Evolutionary conservation across 2,329 filamentous ascomycete species (phyloP).

Genomic region (Sclerotinia sclerotiorum): DNA sequence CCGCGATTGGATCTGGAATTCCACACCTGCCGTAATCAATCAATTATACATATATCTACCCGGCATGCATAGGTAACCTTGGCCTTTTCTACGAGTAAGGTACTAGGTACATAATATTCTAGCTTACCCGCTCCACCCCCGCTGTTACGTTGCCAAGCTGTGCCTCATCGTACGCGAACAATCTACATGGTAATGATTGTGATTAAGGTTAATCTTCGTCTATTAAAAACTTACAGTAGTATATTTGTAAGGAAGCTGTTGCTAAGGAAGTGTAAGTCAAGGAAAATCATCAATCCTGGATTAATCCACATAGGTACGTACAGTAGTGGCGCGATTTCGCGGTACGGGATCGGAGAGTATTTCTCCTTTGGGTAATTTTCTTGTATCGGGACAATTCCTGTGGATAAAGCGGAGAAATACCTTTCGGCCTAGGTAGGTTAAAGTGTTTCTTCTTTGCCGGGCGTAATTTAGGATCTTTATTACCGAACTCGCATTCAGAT

Average conservation of each 20-base stretch:
- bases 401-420: neutral
- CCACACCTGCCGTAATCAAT: neutral
- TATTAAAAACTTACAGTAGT: neutral
- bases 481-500: constrained; percentile 5
- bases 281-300: neutral
- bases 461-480: constrained; percentile 4
- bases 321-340: constrained; percentile 6
- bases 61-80: neutral
- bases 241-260: neutral
- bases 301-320: constrained; percentile 10
- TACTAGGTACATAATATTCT: neutral
- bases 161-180: constrained; percentile 8
- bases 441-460: neutral
- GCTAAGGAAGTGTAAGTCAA: neutral
- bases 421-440: neutral
- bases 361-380: neutral
- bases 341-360: neutral
- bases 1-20: constrained; percentile 2
- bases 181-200: neutral
- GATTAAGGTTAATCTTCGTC: constrained; percentile 4
- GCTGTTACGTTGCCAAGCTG: constrained; percentile 10
- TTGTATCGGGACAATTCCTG: neutral
- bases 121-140: constrained; percentile 11
- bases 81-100: neutral
- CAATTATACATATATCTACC: constrained; percentile 11